Evolutionary conservation across 768 basidiomycete species (phyloP).

Genomic region (Amanita phalloides): DNA sequence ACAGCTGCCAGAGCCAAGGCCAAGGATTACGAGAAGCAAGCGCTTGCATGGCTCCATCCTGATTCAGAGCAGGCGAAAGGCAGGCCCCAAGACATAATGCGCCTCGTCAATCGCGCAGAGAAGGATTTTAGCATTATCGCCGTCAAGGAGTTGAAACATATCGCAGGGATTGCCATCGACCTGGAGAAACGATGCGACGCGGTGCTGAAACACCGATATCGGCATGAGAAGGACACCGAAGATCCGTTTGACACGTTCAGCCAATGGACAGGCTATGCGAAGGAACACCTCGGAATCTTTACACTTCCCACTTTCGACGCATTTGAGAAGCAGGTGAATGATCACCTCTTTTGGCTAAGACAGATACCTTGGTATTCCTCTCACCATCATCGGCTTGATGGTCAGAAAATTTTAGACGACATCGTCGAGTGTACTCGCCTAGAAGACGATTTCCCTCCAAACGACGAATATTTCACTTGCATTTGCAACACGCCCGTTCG

Average conservation of each 20-base stretch:
- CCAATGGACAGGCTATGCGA: constrained; percentile 65
- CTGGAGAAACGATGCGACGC: constrained; percentile 68
- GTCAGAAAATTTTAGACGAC: constrained; percentile 57
- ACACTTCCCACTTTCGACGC: constrained; percentile 62
- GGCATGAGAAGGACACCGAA: constrained; percentile 23
- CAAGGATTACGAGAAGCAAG: constrained; percentile 72
- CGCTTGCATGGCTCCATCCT: constrained; percentile 55
- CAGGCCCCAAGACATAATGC: constrained; percentile 56
- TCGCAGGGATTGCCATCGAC: constrained; percentile 68
- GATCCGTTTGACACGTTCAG: constrained; percentile 65
- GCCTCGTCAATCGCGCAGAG: constrained; percentile 60
- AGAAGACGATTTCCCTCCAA: constrained; percentile 71
- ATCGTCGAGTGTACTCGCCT: constrained; percentile 65
- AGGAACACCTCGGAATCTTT: constrained; percentile 65
- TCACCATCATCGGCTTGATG: constrained; percentile 55
- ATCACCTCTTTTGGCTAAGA: constrained; percentile 63
- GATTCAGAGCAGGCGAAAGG: constrained; percentile 47
- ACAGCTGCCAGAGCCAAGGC: constrained; percentile 57
- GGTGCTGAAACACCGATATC: constrained; percentile 45
- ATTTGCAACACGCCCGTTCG: constrained; percentile 71
- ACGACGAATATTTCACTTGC: constrained; percentile 77
- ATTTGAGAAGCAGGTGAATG: constrained; percentile 53
- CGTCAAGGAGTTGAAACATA: constrained; percentile 54
- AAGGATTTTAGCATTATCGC: constrained; percentile 68
- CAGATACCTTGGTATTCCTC: constrained; percentile 73